Conservation (phyloP, 768 basidiomycete genomes). For the Rhodotorula kratochvilovae region DNA sequence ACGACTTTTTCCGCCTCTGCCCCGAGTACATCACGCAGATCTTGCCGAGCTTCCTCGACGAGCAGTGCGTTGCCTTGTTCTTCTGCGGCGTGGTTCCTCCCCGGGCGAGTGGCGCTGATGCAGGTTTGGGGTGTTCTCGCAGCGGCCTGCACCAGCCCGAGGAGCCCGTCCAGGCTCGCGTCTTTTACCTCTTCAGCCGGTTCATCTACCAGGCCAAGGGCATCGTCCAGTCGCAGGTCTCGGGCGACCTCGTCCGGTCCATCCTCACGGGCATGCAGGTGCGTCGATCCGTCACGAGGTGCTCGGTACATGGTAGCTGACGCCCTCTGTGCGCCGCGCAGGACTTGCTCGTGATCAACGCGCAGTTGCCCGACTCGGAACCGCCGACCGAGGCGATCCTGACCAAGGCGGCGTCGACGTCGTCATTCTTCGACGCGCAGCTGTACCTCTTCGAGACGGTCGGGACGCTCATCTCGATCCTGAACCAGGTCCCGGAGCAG, state of each 20-base stretch:
- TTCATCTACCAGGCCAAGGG: conserved; percentile 79
- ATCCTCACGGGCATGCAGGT: conserved; percentile 58
- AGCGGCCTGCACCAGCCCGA: conserved; percentile 84
- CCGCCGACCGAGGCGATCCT: conserved; percentile 63
- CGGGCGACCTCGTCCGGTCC: conserved; percentile 62
- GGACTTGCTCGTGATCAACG: conserved; percentile 71
- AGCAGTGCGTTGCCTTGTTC: conserved; percentile 57
- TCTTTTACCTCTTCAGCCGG: conserved; percentile 86
- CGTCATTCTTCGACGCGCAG: conserved; percentile 76
- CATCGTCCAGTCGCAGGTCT: conserved; percentile 56
- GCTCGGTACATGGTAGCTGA: too few species aligned
- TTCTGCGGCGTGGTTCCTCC: not conserved
- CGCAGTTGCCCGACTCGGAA: conserved; percentile 72
- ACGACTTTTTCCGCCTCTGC: conserved; percentile 92
- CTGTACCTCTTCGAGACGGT: conserved; percentile 90
- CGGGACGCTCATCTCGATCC: conserved; percentile 75
- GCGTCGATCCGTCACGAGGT: conserved; percentile 8
- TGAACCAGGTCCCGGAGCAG: conserved; percentile 60
- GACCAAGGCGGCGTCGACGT: conserved; percentile 69
- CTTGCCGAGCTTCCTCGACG: conserved; percentile 79
- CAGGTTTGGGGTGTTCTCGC: not conserved
- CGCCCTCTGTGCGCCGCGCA: too few species aligned
- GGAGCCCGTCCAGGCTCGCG: conserved; percentile 63
- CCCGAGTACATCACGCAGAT: conserved; percentile 81
- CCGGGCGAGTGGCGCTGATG: not conserved